Evolutionary conservation across 768 basidiomycete genomes (phyloP), one percentile per base, ranked within the genome.

Genomic region (Rhizopogon rudus): DNA sequence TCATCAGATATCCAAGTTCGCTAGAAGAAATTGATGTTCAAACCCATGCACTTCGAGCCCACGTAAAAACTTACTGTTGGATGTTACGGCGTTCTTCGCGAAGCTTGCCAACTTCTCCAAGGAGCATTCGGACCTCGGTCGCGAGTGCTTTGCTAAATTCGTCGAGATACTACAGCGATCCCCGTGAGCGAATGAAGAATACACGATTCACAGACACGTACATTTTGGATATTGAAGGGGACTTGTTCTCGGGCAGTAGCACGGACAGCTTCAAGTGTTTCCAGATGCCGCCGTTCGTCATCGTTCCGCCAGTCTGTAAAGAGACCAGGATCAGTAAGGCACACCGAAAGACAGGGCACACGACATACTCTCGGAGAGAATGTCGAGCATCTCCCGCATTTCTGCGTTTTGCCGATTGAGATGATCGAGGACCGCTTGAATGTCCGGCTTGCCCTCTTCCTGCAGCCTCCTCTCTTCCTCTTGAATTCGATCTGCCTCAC

Each of bases 61-160:
- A 25, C 14, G 35, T 5, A 37, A 3, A 6, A 20, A 80, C 88
- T 48, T 72, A 93, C 91, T 87, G 82, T 74, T 91, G 87, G 22
- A 92, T 75, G 22, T 78, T 80, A 42, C 91, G 82, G 62, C 85
- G 79, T 63, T 93, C 87, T 69, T 91, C 87, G 4, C 88, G 82
- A 44, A 93, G 74, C 61, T 86, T 88, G 40, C 91, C 89, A 40
- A 93, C 91, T 73, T 93, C 91, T 37, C 79, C 81, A 9, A 93
- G 79, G 13, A 93, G 76, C 79, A 90, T 86, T 31, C 89, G 83
- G 9, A 93, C 91, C 73, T 93, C 91, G 14, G 81, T 77, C 3
- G 91, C 89, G 44, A 93, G 71, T 1, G 91, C 86, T 67, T 84
- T 88, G 68, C 89, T 92, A 72, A 93, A 93, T 54, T 93, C 89